Evolutionary conservation across 2,329 filamentous ascomycete species (phyloP), one percentile per base, ranked within the genome.

Genomic region (Ophiocordyceps australis): DNA sequence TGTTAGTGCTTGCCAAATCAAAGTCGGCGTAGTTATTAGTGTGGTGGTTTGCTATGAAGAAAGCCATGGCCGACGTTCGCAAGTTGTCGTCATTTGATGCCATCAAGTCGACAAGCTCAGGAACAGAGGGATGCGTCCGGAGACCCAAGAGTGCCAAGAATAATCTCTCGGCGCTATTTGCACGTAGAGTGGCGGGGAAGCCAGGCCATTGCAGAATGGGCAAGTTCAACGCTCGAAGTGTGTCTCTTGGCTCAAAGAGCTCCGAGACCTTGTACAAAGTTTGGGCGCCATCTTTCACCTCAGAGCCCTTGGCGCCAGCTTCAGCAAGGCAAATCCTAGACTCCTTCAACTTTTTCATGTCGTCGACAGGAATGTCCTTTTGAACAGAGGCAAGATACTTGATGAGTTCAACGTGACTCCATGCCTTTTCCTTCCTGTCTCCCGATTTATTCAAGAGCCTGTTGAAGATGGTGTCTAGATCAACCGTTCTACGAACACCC

Each of bases 351-450:
- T 76, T 79, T 35, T 69, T 72, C 28, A 94, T 65, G 45, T 98
- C 89, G 25, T 74, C 74, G 8, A 55, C 49, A 0, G 89, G 89
- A 31, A 98, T 94, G 38, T 98, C 89, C 27, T 79, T 69, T 32
- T 70, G 72, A 16, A 98, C 89, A 7, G 85, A 92, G 9, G 86
- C 71, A 22, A 98, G 65, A 39, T 98, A 98, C 39, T 83, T 86
- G 49, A 98, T 83, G 15, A 98, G 59, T 45, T 98, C 86, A 32
- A 93, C 73, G 44, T 95, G 86, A 30, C 82, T 94, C 80, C 81
- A 93, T 46, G 74, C 73, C 32, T 62, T 64, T 15, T 64, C 62
- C n/a, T 59, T 56, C 8, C 47, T 48, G 10, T 62, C 54, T 1
- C 56, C 42, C 0, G 70, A 58, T 11, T 65, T 62, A 26, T 65